phyloP scores from a whole-genome alignment of 345 rosid genomes.

The Euphorbia peplus region DNA sequence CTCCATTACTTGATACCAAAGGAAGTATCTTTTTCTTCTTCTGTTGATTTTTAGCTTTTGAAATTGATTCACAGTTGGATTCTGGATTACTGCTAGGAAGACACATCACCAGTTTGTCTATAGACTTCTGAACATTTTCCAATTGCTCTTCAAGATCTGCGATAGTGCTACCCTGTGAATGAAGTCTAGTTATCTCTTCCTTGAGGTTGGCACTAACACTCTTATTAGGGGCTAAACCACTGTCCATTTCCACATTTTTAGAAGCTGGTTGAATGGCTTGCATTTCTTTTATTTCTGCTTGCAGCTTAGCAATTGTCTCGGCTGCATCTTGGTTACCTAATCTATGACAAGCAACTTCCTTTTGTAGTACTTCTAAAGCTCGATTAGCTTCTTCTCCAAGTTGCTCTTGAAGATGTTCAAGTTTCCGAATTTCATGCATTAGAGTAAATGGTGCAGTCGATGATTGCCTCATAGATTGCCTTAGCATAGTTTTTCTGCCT shows the following conservation, averaged over 20 bases:
- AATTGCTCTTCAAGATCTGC: slow-evolving; percentile 94
- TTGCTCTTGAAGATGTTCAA: slow-evolving; percentile 98
- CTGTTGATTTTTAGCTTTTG: slow-evolving; percentile 62
- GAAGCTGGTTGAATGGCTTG: slow-evolving; percentile 53
- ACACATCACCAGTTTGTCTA: slow-evolving; percentile 93
- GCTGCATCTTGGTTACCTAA: slow-evolving; percentile 99
- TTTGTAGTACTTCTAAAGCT: slow-evolving; percentile 93
- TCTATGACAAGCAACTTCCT: slow-evolving; percentile 96
- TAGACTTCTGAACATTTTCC: slow-evolving; percentile 94
- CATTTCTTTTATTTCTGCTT: slow-evolving; percentile 95
- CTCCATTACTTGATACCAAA: slow-evolving; percentile 63
- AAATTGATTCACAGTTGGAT: slow-evolving; percentile 44
- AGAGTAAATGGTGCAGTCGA: slow-evolving; percentile 91
- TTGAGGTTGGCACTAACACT: slow-evolving; percentile 93
- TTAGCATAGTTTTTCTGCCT: slow-evolving; percentile 56
- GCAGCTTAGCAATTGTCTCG: slow-evolving; percentile 93
- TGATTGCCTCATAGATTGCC: slow-evolving; percentile 93
- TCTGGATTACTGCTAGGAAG: slow-evolving; percentile 62
- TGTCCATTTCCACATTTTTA: slow-evolving; percentile 58
- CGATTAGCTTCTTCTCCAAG: slow-evolving; percentile 93
- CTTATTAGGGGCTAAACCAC: slow-evolving; percentile 56
- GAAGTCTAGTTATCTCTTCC: slow-evolving; percentile 98
- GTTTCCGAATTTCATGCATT: slow-evolving; percentile 98
- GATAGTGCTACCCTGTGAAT: slow-evolving; percentile 91
- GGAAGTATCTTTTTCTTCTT: slow-evolving; percentile 88